Evolutionary conservation across 768 basidiomycete genomes (phyloP).

Genomic region (Sporobolomyces roseus): DNA sequence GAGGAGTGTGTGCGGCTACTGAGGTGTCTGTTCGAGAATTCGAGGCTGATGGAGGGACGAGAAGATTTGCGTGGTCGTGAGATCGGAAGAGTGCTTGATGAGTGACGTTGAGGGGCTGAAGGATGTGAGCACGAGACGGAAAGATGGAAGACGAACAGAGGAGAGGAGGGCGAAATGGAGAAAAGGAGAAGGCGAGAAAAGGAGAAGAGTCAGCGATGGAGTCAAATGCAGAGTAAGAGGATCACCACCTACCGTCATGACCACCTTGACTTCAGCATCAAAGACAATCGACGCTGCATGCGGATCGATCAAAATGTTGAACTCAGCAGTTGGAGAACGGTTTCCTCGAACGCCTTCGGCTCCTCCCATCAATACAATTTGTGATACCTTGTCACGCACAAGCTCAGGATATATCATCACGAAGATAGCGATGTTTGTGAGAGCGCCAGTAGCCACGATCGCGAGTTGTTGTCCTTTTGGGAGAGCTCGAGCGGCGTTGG

Average conservation of each 20-base stretch:
- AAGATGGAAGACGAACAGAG: no score
- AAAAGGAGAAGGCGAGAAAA: no score
- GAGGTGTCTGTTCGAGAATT: no score
- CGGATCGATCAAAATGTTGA: constrained; percentile 50
- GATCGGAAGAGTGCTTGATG: constrained; percentile 74
- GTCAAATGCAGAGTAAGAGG: not conserved
- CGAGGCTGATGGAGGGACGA: no score
- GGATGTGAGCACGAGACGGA: rapidly evolving
- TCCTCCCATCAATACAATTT: constrained; percentile 88
- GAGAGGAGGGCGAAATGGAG: no score
- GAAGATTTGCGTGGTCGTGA: constrained; percentile 57
- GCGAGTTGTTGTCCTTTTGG: constrained; percentile 59
- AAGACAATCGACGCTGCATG: constrained; percentile 80
- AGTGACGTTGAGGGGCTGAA: constrained; percentile 64
- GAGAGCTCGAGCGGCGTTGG: constrained; percentile 54
- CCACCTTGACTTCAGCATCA: constrained; percentile 63
- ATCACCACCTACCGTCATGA: constrained; percentile 26
- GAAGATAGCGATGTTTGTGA: constrained; percentile 77
- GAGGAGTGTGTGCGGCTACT: constrained; percentile 52
- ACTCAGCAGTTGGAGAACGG: constrained; percentile 58
- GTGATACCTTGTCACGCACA: constrained; percentile 56
- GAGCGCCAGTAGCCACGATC: constrained; percentile 72
- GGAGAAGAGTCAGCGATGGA: not conserved
- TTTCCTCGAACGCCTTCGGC: constrained; percentile 81
- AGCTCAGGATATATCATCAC: constrained; percentile 57